These are phyloP conservation scores for Dendrobium huoshanense DNA, from an alignment of 106 monocot species.

Conservation along the genomic window DNA sequence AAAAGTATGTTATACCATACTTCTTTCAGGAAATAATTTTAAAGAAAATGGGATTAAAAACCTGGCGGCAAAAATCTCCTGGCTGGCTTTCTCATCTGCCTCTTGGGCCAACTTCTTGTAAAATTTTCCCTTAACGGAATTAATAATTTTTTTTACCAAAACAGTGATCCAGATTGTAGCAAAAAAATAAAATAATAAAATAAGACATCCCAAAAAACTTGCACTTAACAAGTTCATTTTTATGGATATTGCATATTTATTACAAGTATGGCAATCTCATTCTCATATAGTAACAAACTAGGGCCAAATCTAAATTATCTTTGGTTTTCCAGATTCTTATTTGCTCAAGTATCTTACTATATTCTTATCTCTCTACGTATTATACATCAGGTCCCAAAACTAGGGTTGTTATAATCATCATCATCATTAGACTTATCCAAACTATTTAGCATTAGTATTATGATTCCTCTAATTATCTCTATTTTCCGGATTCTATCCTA, in stretches of 20 bases:
- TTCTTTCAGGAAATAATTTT: not conserved
- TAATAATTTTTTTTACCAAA: not conserved
- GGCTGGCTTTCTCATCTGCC: constrained; percentile 83
- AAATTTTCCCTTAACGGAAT: constrained; percentile 42
- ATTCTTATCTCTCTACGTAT: no score
- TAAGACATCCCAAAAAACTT: not conserved
- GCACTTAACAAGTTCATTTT: not conserved
- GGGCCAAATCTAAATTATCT: no score
- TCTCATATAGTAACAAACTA: not conserved
- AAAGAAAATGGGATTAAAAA: constrained; percentile 5
- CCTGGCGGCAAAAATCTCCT: constrained; percentile 81
- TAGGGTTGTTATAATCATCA: no score
- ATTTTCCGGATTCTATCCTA: no score
- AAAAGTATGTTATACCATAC: not conserved
- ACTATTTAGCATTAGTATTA: no score
- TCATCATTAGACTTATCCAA: no score
- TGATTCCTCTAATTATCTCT: no score
- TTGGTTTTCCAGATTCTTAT: no score
- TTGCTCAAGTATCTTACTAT: no score
- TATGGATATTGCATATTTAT: not conserved
- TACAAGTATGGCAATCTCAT: not conserved
- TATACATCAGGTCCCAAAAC: no score
- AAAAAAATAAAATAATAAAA: not conserved
- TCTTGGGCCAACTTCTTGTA: constrained; percentile 53
- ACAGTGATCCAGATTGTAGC: not conserved